A percentile compares a stretch with the other conserved stretches of the same genome.
phyloP scores from a whole-genome alignment of 164 flowering plant genomes.

The Vitis riparia region DNA sequence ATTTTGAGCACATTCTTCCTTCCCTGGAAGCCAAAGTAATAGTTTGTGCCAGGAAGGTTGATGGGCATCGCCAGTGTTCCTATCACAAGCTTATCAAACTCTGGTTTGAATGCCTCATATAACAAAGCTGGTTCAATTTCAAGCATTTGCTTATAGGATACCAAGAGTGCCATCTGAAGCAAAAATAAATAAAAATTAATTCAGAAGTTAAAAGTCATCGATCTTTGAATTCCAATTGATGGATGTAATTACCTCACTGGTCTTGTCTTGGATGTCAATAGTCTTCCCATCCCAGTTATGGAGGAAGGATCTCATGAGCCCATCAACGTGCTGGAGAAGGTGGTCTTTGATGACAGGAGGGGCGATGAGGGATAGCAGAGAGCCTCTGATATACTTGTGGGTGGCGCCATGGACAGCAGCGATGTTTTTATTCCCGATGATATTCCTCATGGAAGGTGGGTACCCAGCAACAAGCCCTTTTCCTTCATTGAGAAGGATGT shows the following conservation, averaged over 20 bases:
- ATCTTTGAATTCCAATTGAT: too few species aligned
- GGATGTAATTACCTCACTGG: conserved; percentile 48
- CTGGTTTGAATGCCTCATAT: background rate
- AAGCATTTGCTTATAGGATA: conserved; percentile 6
- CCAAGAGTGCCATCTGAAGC: conserved; percentile 10
- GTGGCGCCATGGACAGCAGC: conserved; percentile 58
- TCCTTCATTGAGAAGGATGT: conserved; percentile 66
- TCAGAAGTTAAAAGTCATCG: too few species aligned
- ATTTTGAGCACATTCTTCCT: conserved; percentile 44
- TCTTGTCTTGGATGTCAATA: conserved; percentile 63
- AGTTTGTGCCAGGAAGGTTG: conserved; percentile 23
- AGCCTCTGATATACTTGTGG: conserved; percentile 71
- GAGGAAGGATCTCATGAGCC: conserved; percentile 55
- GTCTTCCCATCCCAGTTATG: conserved; percentile 49
- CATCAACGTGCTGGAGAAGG: conserved; percentile 53
- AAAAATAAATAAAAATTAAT: conserved; percentile 3
- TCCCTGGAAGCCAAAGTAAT: conserved; percentile 32
- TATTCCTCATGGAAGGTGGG: conserved; percentile 64
- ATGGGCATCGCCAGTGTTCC: conserved; percentile 24
- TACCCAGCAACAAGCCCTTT: conserved; percentile 78
- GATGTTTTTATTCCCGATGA: conserved; percentile 61
- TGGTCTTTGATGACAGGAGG: conserved; percentile 52
- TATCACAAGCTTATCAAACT: conserved; percentile 9
- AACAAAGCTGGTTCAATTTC: background rate
- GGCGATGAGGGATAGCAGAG: conserved; percentile 48